Evolutionary conservation across 2,329 filamentous ascomycete species (phyloP).

Genomic region (Colletotrichum lentis): DNA sequence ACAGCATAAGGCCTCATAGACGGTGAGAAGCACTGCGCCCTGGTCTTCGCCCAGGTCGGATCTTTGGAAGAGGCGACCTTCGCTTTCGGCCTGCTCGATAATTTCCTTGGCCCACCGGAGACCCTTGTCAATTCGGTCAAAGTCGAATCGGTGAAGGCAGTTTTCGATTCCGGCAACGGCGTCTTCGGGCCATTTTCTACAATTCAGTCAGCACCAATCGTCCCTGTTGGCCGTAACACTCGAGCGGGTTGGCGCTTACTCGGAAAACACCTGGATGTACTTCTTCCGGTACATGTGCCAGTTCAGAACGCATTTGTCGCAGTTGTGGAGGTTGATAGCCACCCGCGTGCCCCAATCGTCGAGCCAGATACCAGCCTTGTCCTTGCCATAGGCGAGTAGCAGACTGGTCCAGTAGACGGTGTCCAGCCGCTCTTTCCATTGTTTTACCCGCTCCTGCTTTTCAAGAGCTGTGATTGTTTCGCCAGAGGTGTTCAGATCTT

Average conservation of each 20-base stretch:
- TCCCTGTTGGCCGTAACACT: neutral
- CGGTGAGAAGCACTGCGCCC: constrained; percentile 73
- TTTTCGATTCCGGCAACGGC: constrained; percentile 61
- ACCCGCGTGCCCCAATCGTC: constrained; percentile 66
- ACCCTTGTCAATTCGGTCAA: constrained; percentile 67
- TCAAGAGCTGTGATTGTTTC: constrained; percentile 57
- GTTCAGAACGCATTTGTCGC: constrained; percentile 75
- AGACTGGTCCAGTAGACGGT: constrained; percentile 73
- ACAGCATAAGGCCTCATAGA: constrained; percentile 90
- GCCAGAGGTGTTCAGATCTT: constrained; percentile 55
- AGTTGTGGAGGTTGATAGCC: constrained; percentile 67
- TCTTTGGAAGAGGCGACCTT: constrained; percentile 57
- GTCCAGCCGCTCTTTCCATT: constrained; percentile 64
- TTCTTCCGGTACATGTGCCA: constrained; percentile 75
- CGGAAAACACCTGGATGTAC: constrained; percentile 68
- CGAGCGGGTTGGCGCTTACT: constrained; percentile 52
- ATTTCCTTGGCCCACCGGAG: constrained; percentile 64
- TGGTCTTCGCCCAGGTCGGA: constrained; percentile 57
- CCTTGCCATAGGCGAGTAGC: constrained; percentile 71
- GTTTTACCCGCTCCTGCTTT: constrained; percentile 62
- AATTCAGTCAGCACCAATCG: constrained; percentile 39
- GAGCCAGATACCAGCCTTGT: constrained; percentile 67
- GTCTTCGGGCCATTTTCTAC: constrained; percentile 59
- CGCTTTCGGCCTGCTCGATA: constrained; percentile 61
- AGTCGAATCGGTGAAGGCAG: constrained; percentile 67